A percentile compares a stretch with the other conserved stretches of the same genome.
phyloP scores from a whole-genome alignment of 805 yeast species.

The Myxozyma kluyveri region DNA sequence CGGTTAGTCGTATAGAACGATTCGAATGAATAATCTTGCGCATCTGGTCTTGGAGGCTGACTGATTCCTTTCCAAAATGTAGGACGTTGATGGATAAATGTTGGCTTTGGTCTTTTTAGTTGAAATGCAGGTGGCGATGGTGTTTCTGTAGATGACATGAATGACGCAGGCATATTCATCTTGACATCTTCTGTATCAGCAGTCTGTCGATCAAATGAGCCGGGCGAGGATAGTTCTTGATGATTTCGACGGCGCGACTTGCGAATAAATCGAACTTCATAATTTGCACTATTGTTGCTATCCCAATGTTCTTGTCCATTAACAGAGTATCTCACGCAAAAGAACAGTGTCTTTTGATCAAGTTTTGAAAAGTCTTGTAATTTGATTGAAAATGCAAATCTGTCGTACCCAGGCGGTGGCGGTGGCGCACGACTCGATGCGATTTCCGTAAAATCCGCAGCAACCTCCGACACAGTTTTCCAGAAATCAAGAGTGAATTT shows the following conservation, averaged over 20 bases:
- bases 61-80: background rate
- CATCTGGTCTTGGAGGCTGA: conserved; percentile 20
- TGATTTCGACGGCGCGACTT: background rate
- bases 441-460: conserved; percentile 59
- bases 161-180: conserved; percentile 6
- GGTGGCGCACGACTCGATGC: conserved; percentile 32
- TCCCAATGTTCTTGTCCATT: conserved; percentile 68
- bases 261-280: conserved; percentile 48
- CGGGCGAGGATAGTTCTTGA: background rate
- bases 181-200: conserved; percentile 12
- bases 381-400: conserved; percentile 64
- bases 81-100: background rate
- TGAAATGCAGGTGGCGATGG: background rate
- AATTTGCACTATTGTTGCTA: conserved; percentile 62
- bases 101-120: background rate
- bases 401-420: conserved; percentile 46
- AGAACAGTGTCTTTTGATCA: conserved; percentile 39
- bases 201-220: conserved; percentile 8
- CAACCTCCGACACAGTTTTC: conserved; percentile 69
- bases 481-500: conserved; percentile 78
- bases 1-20: conserved; percentile 11
- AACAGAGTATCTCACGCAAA: conserved; percentile 59
- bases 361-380: conserved; percentile 38
- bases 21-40: conserved; percentile 22
- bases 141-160: conserved; percentile 1